Evolutionary conservation across 768 basidiomycete genomes (phyloP), one percentile per base, ranked within the genome.

Genomic region (Macrolepiota dolichaula): DNA sequence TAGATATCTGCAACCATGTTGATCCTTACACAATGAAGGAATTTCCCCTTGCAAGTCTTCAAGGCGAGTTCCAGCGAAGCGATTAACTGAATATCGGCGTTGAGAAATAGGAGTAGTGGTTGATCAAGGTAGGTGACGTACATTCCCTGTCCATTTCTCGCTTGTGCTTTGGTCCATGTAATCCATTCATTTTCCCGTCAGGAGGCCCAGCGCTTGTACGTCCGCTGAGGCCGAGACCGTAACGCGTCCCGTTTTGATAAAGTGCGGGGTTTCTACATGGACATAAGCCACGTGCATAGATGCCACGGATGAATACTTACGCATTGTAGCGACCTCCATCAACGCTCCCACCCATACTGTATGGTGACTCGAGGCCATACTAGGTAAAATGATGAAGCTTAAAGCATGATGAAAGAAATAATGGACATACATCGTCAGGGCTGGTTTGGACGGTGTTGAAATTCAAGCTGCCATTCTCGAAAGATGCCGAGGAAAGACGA

Each of bases 31-130:
- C 17, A 99, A 76, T 0, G 85, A 80, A 13, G 94, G 87, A 62
- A 99, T 96, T 74, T 99, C 96, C 61, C 96, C 96, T 66, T 91
- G 89, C 24, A 99, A 78, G 69, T 99, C 97, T 71, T 99, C 97
- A 57, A 99, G 80, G 46, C 95, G 88, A 32, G 94, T 96, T 6
- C 96, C 96, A 32, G 96, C 89, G 71, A 98, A 99, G 4, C 97
- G 89, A 77, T 99, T 99, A 75, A 96, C 95, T 95, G 57, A 0
- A 55, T 55, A 49, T 32, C 13, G 57, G 2, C 51, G 57, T 59
- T 44, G 1, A 68, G 59, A 53, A 60, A 17, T 25, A 38, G 12
- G 32, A 24, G 40, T 47, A 27, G 24, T 32, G 57, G 42, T n/a
- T 6, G 55, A 38, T 25, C 55, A 29, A 50, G 19, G 40, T 25